Base-by-base conservation (phyloP, 768 basidiomycete genomes). In the Omphalotus guepiniiformis region DNA sequence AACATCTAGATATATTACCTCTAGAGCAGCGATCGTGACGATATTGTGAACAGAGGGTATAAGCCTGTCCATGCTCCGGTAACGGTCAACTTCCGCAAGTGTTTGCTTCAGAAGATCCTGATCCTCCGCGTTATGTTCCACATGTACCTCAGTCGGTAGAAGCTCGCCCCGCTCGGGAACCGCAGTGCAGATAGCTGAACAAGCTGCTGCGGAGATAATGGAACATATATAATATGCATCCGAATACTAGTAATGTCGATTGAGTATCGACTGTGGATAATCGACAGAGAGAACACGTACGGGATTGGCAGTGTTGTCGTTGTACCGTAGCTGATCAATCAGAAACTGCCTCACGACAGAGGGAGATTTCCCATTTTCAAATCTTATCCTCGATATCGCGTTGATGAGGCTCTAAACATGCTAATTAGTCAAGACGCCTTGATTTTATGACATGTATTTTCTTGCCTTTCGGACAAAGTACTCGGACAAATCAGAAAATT, bases 31-130 rank as follows among this genome's bases (percentile, higher is more conserved):
- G 40, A 88, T 78, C 1, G 96, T 94, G 22, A 98, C 87, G 27
- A 91, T 82, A 60, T 99, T 99, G 56, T 95, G 93, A 39, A 84
- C 83, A 1, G 94, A 95, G 7, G 96, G 93, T 48, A 97, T 93
- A 13, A 98, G 73, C 46, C 93, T 77, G 65, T 99, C 96, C 84
- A 96, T 92, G 58, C 83, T 90, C 48, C 92, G 83, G 68, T 94
- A 95, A 36, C 95, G 79, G 58, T 93, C 89, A 26, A 97, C 80
- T 61, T 95, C 92, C 16, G 82, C 75, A 37, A 85, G 63, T 2
- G 86, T 88, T 55, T 85, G 81, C 55, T 83, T 82, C 40, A 94
- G 63, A 9, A 94, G 71, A 29, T 79, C 77, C 22, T 69, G 70
- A 54, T 89, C 88, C 60, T 90, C 85, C 19, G 70, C 69, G 54